Base-by-base conservation (phyloP, 2,329 filamentous ascomycete species). In the Fonsecaea erecta region DNA sequence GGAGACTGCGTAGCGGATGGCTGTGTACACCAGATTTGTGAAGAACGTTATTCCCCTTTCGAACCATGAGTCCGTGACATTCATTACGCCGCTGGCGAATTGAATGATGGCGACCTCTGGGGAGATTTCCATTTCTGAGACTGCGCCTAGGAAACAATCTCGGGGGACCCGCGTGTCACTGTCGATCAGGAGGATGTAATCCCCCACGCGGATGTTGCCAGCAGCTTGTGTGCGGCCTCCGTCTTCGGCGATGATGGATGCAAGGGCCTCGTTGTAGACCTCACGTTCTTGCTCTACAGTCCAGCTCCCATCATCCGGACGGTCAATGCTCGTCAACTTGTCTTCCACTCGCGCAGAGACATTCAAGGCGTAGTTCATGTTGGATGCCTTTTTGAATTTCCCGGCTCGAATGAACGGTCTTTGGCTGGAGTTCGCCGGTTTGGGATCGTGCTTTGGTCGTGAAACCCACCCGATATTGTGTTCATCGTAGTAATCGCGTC, bases 121-220 rank as follows among this genome's bases (percentile, higher is more conserved):
- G 14, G 84, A 88, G 68, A 85, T 81, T 69, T 88, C 86, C 88
- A 92, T 90, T 75, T 91, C 89, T 16, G 84, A 85, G 18, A 86
- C 88, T n/a, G 86, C 88, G 68, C 90, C 87, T 8, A 91, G 79
- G 12, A 91, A 80, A 68, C 87, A 91, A 71, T 91, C 88, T 0
- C 80, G 76, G 0, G 89, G 89, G 1, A 90, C 86, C 73, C 88
- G 84, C 4, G 88, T 91, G 71, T 91, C 88, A 1, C 85, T 89
- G 74, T 90, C 88, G 64, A 90, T 85, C 58, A 91, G 81, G 16
- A 91, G 78, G 62, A 90, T 89, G 71, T 87, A 93, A 77, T 96
- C 92, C 62, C 92, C 92, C 24, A 96, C 82, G 58, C 92, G 90
- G 71, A 96, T 89, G 76, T 95, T 93, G 67, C 92, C 92, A 74